Evolutionary conservation across 2,329 filamentous ascomycete genomes (phyloP).

Genomic region (Westerdykella ornata): DNA sequence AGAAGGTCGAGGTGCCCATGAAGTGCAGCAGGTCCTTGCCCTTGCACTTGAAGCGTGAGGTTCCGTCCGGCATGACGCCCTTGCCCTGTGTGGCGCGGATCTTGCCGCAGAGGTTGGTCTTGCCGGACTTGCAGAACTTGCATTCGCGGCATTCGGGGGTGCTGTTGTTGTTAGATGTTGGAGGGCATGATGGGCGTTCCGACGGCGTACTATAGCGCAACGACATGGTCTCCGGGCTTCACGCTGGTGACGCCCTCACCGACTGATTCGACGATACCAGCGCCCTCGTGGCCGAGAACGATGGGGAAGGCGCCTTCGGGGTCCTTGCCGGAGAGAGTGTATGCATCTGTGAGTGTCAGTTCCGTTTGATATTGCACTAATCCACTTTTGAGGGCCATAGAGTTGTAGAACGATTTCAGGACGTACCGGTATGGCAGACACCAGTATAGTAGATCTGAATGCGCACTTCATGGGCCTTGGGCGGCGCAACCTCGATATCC

Average conservation of each 20-base stretch:
- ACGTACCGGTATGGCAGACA: conserved; percentile 89
- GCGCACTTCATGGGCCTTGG: conserved; percentile 87
- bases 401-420: neutral
- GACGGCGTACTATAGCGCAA: conserved; percentile 39
- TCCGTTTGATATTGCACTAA: neutral
- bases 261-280: conserved; percentile 48
- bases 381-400: neutral
- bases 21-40: conserved; percentile 95
- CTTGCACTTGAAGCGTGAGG: conserved; percentile 87
- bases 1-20: conserved; percentile 99
- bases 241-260: conserved; percentile 93
- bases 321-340: conserved; percentile 71
- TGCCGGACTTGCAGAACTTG: conserved; percentile 99
- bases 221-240: conserved; percentile 85
- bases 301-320: conserved; percentile 62
- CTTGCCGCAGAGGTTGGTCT: conserved; percentile 98
- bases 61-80: conserved; percentile 96
- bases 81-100: conserved; percentile 94
- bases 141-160: conserved; percentile 96
- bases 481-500: conserved; percentile 85
- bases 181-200: neutral
- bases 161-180: conserved; percentile 45
- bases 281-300: conserved; percentile 40
- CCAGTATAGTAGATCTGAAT: conserved; percentile 97
- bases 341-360: conserved; percentile 47